Evolutionary conservation across 768 basidiomycete genomes (phyloP).

Genomic region (Multifurca ochricompacta): DNA sequence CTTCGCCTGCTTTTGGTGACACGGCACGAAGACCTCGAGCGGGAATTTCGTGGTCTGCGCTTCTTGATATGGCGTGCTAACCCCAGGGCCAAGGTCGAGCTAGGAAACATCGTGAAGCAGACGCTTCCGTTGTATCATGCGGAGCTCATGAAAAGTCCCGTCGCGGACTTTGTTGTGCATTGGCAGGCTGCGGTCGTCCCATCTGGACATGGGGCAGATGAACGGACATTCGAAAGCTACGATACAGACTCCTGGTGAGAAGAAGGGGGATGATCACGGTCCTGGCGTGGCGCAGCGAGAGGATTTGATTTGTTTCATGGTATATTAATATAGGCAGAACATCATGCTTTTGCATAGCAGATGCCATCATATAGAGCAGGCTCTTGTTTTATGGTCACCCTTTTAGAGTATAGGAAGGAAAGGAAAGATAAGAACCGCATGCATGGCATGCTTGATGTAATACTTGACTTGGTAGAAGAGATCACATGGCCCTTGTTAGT

Average conservation of each 20-base stretch:
- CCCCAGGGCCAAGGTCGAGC: neutral
- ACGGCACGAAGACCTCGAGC: conserved; percentile 9
- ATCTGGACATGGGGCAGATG: neutral
- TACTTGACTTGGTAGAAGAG: too few species aligned
- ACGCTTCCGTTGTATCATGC: conserved; percentile 3
- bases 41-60: conserved; percentile 6
- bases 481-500: too few species aligned
- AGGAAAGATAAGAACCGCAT: too few species aligned
- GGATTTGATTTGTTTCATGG: neutral
- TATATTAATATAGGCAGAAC: neutral
- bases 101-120: conserved; percentile 4
- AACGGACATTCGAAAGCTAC: neutral
- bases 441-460: too few species aligned
- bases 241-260: neutral
- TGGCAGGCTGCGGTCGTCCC: conserved; percentile 8
- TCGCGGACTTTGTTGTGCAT: conserved; percentile 6
- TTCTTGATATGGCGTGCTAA: conserved; percentile 7
- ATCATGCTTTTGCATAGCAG: neutral
- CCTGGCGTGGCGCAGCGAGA: neutral
- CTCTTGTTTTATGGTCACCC: neutral
- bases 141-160: conserved; percentile 12
- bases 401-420: too few species aligned
- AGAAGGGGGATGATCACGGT: too few species aligned
- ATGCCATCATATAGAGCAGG: neutral
- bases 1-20: conserved; percentile 5